Percentiles rank a stretch among this genome's conserved stretches.
These are phyloP conservation scores for Alloteropsis semialata DNA, from an alignment of 176 grass and related monocot genomes.

Conservation along the genomic window DNA sequence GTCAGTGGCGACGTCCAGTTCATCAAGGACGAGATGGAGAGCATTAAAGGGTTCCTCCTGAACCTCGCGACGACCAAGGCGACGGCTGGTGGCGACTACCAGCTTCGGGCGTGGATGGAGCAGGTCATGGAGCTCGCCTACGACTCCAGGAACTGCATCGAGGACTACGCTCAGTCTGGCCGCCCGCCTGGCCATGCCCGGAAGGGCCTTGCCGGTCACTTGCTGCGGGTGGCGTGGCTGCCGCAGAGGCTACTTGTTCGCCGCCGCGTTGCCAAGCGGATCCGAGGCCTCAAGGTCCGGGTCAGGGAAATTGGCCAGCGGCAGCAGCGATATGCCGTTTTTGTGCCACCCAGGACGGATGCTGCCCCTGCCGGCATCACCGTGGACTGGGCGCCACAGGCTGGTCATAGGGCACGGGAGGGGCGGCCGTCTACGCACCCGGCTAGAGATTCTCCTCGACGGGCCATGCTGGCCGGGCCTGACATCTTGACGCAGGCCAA, in stretches of 20 bases:
- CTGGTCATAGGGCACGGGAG: not conserved
- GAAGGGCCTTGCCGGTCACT: not conserved
- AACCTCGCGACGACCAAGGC: not conserved
- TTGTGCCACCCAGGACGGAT: not conserved
- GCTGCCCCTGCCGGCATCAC: not conserved
- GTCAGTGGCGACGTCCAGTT: not conserved
- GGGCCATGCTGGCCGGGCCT: not conserved
- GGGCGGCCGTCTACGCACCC: not conserved
- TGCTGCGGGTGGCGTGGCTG: not conserved
- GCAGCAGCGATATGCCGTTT: not conserved
- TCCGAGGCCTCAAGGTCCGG: not conserved
- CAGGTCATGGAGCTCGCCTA: conserved; percentile 14
- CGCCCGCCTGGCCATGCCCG: too few relatives aligned
- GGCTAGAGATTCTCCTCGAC: not conserved
- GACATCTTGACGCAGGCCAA: not conserved
- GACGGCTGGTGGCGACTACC: not conserved
- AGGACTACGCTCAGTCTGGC: too few relatives aligned
- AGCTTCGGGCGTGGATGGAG: not conserved
- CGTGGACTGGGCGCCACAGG: not conserved
- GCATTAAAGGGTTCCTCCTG: not conserved
- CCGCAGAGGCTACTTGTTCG: not conserved
- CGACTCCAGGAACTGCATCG: too few relatives aligned
- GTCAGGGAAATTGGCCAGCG: not conserved
- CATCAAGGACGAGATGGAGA: conserved; percentile 5
- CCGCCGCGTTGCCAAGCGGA: not conserved